phyloP scores from a whole-genome alignment of 345 rosid genomes.

The Eucalyptus rudis region DNA sequence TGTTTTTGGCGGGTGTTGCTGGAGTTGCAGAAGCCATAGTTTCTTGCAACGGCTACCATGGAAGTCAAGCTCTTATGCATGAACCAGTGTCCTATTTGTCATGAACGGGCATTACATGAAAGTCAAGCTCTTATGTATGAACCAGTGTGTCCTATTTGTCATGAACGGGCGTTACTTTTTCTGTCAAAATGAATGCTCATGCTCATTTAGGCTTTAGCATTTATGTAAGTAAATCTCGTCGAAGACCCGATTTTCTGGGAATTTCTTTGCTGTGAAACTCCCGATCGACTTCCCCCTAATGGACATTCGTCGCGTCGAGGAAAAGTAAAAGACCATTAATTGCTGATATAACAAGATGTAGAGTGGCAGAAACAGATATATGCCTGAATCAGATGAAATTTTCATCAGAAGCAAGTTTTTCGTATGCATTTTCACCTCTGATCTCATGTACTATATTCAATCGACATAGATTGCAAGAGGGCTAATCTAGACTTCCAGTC shows the following conservation, averaged over 20 bases:
- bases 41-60: not conserved
- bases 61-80: not conserved
- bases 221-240: not conserved
- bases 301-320: not conserved
- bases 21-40: not conserved
- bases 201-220: not conserved
- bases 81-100: not conserved
- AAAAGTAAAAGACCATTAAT: not conserved
- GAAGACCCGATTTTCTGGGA: not conserved
- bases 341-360: not conserved
- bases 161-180: not conserved
- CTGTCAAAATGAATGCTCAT: not conserved
- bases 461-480: not conserved
- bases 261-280: not conserved
- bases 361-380: not conserved
- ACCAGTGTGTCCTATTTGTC: not conserved
- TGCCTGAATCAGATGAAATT: not conserved
- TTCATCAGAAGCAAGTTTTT: not conserved
- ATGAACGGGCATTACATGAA: not conserved
- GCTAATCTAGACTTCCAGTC: not conserved
- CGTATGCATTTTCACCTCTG: not conserved
- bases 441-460: not conserved
- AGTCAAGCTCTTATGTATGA: not conserved
- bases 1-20: not conserved
- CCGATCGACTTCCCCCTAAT: not conserved